These are phyloP conservation scores for Kalaharituber pfeilii DNA, from an alignment of 2,329 filamentous ascomycete genomes.

Conservation along the genomic window DNA sequence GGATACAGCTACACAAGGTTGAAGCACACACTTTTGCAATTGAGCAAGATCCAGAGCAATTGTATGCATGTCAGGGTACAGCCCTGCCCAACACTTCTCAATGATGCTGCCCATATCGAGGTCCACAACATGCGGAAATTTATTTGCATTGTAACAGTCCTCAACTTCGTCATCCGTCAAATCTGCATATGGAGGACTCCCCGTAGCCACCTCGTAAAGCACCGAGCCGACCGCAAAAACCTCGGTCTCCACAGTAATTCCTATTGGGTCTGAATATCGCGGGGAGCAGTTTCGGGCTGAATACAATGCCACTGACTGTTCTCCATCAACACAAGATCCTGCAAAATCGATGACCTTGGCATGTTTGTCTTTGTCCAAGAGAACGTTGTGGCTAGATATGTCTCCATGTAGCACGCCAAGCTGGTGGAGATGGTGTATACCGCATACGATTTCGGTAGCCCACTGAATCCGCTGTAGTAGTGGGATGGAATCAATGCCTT, in stretches of 20 bases:
- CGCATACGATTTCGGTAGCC: constrained; percentile 1
- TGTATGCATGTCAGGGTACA: constrained; percentile 1
- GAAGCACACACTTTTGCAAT: no score
- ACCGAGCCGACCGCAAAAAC: constrained; percentile 7
- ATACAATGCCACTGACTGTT: not conserved
- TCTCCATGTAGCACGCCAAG: constrained; percentile 2
- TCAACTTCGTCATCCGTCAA: constrained; percentile 1
- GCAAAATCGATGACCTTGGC: constrained; percentile 5
- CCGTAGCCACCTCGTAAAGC: constrained; percentile 4
- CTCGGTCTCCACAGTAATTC: constrained; percentile 2
- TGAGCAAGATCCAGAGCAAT: constrained; percentile 1
- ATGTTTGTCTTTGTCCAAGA: constrained; percentile 1
- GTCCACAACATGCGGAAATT: constrained; percentile 3
- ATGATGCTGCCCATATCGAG: constrained; percentile 2
- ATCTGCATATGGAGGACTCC: constrained; percentile 1
- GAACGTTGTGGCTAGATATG: constrained; percentile 1
- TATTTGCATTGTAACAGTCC: not conserved
- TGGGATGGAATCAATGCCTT: not conserved
- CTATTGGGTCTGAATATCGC: not conserved
- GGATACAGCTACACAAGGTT: no score
- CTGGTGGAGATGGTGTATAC: constrained; percentile 1
- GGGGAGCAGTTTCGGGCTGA: constrained; percentile 2
- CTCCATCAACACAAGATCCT: not conserved
- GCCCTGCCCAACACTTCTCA: constrained; percentile 2
- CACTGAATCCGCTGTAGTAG: not conserved